A percentile compares a stretch with the other conserved stretches of the same genome.
Evolutionary conservation across 805 yeast genomes (phyloP).

Genomic region (Schwanniomyces sp.): DNA sequence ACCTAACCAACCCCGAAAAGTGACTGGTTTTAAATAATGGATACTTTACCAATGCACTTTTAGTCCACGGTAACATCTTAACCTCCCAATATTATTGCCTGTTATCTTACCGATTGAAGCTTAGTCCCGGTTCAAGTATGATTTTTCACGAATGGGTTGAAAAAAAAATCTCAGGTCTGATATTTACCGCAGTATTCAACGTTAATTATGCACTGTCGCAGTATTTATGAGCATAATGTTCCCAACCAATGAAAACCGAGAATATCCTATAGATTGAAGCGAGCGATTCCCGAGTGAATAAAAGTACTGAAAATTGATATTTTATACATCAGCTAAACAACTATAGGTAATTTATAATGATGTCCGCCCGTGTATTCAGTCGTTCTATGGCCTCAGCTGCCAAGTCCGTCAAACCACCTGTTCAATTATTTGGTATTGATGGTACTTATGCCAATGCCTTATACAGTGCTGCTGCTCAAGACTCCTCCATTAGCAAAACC

Average conservation of each 20-base stretch:
- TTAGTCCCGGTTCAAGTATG: background rate
- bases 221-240: background rate
- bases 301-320: background rate
- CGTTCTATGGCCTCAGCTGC: constrained; percentile 76
- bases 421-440: constrained; percentile 90
- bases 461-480: constrained; percentile 86
- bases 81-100: background rate
- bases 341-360: constrained; percentile 12
- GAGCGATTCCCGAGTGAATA: constrained; percentile 1
- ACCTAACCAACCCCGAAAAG: constrained; percentile 7
- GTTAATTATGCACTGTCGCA: background rate
- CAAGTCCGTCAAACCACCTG: constrained; percentile 74
- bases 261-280: constrained; percentile 1
- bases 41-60: constrained; percentile 6
- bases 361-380: constrained; percentile 65
- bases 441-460: constrained; percentile 97
- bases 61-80: constrained; percentile 11
- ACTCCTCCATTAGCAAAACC: constrained; percentile 71
- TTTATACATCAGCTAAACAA: background rate
- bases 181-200: background rate
- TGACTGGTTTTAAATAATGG: background rate
- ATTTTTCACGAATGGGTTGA: background rate
- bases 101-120: background rate
- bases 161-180: constrained; percentile 1
- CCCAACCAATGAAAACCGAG: constrained; percentile 5